Evolutionary conservation across 2,329 filamentous ascomycete genomes (phyloP), one percentile per base, ranked within the genome.

Genomic region (Phialophora verrucosa): DNA sequence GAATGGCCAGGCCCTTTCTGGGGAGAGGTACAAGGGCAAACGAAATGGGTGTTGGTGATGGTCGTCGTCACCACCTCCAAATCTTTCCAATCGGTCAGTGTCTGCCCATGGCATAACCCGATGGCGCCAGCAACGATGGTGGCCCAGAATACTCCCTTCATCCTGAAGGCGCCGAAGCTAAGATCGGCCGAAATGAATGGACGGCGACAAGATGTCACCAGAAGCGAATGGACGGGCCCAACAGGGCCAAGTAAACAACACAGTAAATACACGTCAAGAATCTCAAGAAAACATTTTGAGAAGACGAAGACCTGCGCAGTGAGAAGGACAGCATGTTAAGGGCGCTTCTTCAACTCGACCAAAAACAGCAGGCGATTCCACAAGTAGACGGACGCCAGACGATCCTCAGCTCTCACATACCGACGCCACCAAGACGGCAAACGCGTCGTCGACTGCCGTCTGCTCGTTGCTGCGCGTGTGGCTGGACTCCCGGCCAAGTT

Each of bases 181-280:
- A 20, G n/a, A 23, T 20, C 29, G 23, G 38, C 17, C 2, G 32
- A 51, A 60, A 53, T 2, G 47, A 60, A 38, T 53, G 58, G 58
- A 60, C 58, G 47, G 58, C 44, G 47, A 60, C 47, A 23, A 53
- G 17, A 49, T 38, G 47, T 60, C 58, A 38, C 44, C 58, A 55
- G 50, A 12, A 60, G 50, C 10, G 27, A 60, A 17, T 38, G 58
- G 47, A 60, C 42, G 31, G 58, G 11, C 58, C 27, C 35, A 50
- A 29, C 29, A 31, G 29, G 27, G 23, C 29, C 58, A 27, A 60
- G 23, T 25, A 7, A 51, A 29, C 42, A 51, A 60, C 20, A 20
- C 49, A 10, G 20, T 20, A 55, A 55, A 25, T 17, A 17, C 17
- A 27, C 17, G 23, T 29, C 14, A n/a, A 55, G 25, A 55, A 55